Evolutionary conservation across 2,329 filamentous ascomycete species (phyloP).

Genomic region (Botrytis sinoallii): DNA sequence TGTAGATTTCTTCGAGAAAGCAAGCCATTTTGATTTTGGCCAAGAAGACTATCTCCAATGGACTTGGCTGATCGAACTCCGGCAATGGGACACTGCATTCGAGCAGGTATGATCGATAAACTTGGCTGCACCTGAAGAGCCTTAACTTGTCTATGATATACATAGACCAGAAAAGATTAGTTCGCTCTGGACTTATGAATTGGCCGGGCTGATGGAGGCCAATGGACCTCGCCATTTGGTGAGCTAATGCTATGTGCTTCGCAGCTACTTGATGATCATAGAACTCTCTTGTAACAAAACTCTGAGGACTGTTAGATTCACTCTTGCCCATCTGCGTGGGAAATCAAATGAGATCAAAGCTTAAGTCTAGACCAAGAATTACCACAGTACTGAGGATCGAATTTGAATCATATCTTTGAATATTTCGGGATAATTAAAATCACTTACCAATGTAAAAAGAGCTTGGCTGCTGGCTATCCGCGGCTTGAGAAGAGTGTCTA

Average conservation of each 20-base stretch:
- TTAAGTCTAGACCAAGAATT: too few relatives aligned
- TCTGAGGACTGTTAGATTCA: background rate
- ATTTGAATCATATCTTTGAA: background rate
- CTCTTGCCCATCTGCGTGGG: background rate
- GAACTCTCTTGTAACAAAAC: background rate
- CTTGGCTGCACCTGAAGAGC: background rate
- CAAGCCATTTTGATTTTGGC: background rate
- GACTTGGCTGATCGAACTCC: background rate
- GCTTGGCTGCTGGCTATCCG: background rate
- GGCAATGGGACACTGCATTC: background rate
- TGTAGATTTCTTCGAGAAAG: background rate
- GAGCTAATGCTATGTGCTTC: background rate
- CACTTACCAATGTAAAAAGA: background rate
- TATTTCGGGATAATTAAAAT: background rate
- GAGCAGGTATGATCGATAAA: background rate
- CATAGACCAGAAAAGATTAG: background rate
- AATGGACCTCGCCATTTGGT: background rate
- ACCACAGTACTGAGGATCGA: background rate
- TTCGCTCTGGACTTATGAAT: background rate
- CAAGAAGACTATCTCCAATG: background rate
- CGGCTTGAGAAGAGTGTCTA: background rate
- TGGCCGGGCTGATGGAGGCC: background rate
- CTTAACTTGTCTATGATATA: background rate
- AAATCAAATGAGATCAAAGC: background rate
- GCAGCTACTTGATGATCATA: background rate